Conservation (phyloP, 768 basidiomycete genomes). For the Boletus speciosus region DNA sequence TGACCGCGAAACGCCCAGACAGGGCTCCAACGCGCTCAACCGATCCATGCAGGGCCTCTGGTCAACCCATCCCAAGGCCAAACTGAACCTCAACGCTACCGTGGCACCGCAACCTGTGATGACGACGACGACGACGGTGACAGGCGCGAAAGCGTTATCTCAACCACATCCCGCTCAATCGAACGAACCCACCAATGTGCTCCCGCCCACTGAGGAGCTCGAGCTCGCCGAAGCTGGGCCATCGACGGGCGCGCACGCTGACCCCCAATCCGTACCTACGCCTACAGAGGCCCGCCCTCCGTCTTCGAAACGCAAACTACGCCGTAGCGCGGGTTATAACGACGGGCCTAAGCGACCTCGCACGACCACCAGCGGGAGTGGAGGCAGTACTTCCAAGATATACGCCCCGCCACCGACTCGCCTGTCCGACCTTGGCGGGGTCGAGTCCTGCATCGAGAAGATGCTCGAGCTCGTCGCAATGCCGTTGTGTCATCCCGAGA, state of each 20-base stretch:
- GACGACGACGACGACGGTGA: background rate
- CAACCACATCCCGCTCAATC: background rate
- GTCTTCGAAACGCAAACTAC: conserved; percentile 59
- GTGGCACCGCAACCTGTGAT: background rate
- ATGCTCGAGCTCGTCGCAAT: conserved; percentile 95
- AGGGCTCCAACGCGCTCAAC: conserved; percentile 75
- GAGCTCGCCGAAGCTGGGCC: conserved; percentile 12
- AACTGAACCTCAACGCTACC: conserved; percentile 60
- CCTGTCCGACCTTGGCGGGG: conserved; percentile 84
- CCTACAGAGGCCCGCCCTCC: conserved; percentile 17
- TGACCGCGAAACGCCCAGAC: conserved; percentile 41
- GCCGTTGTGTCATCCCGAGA: conserved; percentile 92
- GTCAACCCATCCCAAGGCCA: conserved; percentile 63
- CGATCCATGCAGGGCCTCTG: conserved; percentile 77
- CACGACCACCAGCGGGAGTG: conserved; percentile 34
- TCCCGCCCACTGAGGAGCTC: conserved; percentile 15
- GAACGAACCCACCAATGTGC: conserved; percentile 28
- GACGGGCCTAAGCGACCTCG: conserved; percentile 54
- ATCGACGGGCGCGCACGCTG: conserved; percentile 1
- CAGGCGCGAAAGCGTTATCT: conserved; percentile 2
- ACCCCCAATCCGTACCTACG: background rate
- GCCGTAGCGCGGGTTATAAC: conserved; percentile 43
- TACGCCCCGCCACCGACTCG: conserved; percentile 70
- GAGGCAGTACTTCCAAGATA: conserved; percentile 28
- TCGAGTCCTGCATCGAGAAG: conserved; percentile 83